phyloP scores from a whole-genome alignment of 225 moss, liverwort and hornwort genomes.

The Pleurozium schreberi region DNA sequence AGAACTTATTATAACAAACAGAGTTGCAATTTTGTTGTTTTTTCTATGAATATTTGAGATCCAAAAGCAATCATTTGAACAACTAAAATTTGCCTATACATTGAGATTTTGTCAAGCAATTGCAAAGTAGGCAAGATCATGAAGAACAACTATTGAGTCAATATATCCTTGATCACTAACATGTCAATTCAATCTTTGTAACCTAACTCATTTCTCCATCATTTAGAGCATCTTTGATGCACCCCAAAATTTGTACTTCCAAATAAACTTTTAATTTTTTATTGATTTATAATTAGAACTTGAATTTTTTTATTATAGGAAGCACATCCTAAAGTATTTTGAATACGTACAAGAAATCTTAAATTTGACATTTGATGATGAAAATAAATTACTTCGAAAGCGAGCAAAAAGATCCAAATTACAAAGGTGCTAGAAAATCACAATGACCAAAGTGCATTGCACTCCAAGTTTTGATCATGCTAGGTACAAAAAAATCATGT shows the following conservation, averaged over 20 bases:
- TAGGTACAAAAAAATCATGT: background rate
- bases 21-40: background rate
- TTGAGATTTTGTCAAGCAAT: background rate
- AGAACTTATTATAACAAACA: background rate
- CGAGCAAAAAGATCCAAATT: background rate
- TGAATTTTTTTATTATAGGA: background rate
- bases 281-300: background rate
- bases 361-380: background rate
- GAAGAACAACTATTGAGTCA: background rate
- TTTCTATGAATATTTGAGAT: background rate
- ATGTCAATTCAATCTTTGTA: background rate
- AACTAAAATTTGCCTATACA: background rate
- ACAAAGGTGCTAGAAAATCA: background rate
- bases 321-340: background rate
- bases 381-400: background rate
- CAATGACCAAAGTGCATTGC: rapidly evolving
- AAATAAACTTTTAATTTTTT: background rate
- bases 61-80: rapidly evolving
- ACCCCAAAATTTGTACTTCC: background rate
- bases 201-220: background rate
- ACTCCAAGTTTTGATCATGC: background rate
- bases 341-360: background rate
- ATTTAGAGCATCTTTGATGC: background rate
- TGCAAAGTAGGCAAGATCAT: background rate
- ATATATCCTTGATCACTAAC: background rate